Evolutionary conservation across 768 basidiomycete species (phyloP).

Genomic region (Hygrophorus russula): DNA sequence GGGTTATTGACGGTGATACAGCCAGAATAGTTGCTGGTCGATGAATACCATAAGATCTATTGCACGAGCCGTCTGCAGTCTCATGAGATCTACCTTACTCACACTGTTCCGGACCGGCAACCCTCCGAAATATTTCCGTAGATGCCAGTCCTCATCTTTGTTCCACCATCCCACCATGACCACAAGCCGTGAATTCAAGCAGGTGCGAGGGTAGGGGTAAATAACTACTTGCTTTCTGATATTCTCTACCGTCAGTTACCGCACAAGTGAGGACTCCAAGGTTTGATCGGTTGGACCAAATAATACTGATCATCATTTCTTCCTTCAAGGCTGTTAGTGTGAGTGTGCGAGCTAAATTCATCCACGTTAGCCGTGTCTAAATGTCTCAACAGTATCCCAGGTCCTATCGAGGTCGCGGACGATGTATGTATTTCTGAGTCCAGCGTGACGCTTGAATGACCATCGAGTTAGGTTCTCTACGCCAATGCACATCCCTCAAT

Average conservation of each 20-base stretch:
- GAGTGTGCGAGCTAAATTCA: slow-evolving; percentile 12
- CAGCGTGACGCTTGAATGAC: neutral
- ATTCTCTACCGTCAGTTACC: no score
- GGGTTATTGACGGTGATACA: slow-evolving; percentile 21
- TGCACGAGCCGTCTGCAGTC: no score
- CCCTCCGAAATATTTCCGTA: neutral
- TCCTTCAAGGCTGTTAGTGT: slow-evolving; percentile 42
- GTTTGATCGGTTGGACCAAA: neutral
- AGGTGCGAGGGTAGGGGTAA: slow-evolving; percentile 1
- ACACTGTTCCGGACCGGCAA: neutral
- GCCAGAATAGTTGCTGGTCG: slow-evolving; percentile 22
- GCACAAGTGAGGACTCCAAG: no score
- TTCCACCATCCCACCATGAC: slow-evolving; percentile 10
- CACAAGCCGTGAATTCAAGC: slow-evolving; percentile 9
- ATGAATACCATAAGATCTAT: slow-evolving; percentile 7
- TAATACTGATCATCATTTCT: slow-evolving; percentile 6
- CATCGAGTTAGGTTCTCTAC: slow-evolving; percentile 52
- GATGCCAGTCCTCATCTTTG: slow-evolving; percentile 7
- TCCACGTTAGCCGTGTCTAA: slow-evolving; percentile 1
- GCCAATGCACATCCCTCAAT: slow-evolving; percentile 90
- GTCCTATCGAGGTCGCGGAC: slow-evolving; percentile 50
- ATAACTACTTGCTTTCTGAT: neutral
- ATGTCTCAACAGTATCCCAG: slow-evolving; percentile 37
- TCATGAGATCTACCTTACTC: no score
- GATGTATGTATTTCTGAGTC: slow-evolving; percentile 17